Evolutionary conservation across 2,329 filamentous ascomycete species (phyloP).

Genomic region (Fusarium neocosmosporiellum): DNA sequence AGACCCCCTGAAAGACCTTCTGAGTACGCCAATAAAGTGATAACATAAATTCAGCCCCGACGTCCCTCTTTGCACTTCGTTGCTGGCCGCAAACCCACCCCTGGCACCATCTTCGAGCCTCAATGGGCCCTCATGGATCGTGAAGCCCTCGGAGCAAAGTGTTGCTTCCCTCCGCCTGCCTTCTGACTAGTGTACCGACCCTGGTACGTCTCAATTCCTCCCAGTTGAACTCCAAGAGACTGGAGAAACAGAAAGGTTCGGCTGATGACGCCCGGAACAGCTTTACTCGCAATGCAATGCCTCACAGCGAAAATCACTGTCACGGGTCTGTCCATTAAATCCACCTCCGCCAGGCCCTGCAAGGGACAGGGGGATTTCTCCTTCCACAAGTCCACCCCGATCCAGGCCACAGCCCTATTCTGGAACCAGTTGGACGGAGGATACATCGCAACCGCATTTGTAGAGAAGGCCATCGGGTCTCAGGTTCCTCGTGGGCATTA

Average conservation of each 20-base stretch:
- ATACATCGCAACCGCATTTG: neutral
- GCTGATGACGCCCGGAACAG: neutral
- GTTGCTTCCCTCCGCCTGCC: neutral
- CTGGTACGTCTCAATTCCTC: neutral
- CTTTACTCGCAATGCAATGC: neutral
- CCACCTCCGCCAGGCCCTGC: neutral
- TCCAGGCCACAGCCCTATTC: neutral
- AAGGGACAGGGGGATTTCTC: neutral
- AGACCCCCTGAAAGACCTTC: neutral
- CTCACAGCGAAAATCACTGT: neutral
- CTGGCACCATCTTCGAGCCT: neutral
- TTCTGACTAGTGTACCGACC: neutral
- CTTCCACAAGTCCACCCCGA: neutral
- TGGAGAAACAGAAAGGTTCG: neutral
- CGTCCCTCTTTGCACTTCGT: neutral
- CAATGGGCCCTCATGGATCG: neutral
- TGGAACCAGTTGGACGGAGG: neutral
- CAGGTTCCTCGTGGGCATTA: no score
- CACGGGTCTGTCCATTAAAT: neutral
- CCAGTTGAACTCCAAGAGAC: neutral
- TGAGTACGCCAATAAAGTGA: neutral
- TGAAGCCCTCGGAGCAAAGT: neutral
- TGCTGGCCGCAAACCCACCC: neutral
- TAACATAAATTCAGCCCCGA: neutral
- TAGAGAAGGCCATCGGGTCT: neutral